Evolutionary conservation across 2,329 filamentous ascomycete species (phyloP), one percentile per base, ranked within the genome.

Genomic region (Colletotrichum lindemuthianum): DNA sequence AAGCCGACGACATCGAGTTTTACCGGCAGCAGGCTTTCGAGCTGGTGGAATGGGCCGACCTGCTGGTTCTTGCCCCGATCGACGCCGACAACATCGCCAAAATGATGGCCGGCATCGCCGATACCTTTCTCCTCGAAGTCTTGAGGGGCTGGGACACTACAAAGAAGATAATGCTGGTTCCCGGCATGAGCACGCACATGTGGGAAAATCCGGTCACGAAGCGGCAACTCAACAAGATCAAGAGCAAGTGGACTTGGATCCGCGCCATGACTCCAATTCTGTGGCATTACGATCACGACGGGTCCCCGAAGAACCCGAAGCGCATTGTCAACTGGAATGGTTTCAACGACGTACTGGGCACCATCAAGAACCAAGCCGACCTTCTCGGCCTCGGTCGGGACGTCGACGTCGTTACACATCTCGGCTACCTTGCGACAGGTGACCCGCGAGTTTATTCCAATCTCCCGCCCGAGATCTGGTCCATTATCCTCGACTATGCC

Each of bases 191-290:
- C 39, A 88, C 88, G 1, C 86, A 91, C 65, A 93, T 95, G 88
- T 97, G 93, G 93, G 89, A 94, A 73, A 93, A 96, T 71, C 92
- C 93, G 2, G 89, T 94, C 79, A 97, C 92, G 13, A 92, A 92
- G 79, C 91, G 93, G 71, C 93, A 97, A 73, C 84, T 97, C 66
- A 90, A 87, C 76, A 96, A 96, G 77, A 87, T 97, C 45, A 86
- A 90, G 68, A 83, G 88, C 67, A 94, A 93, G 75, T 97, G 92
- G 92, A 90, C 89, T 57, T 97, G 93, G 92, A 87, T 97, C 56
- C 86, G 90, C 67, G 88, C 96, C 47, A 85, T 97, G 74, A 84
- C 91, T 45, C 93, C 94, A 0, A 88, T 96, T 39, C 78, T 97
- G 13, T 97, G 92, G 92, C 87, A 90, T 69, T 96, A 92, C 73